Base-by-base conservation (phyloP, 371 early-diverging fungal genomes). In the Phascolomyces articulosus region DNA sequence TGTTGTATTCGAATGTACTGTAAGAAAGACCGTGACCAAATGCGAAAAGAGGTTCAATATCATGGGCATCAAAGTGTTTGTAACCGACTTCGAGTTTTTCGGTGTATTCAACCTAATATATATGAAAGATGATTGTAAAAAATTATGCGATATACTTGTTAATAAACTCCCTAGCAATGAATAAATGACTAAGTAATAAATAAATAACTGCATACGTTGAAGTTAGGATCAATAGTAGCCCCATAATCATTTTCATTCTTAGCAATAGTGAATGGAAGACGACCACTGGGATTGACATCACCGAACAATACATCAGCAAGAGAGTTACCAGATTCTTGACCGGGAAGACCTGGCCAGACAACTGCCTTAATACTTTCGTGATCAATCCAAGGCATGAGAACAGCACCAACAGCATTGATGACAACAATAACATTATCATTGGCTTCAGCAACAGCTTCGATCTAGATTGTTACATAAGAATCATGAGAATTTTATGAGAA, bases 291-390 rank as follows among this genome's bases (percentile, higher is more conserved):
- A 61, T 87, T 88, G 40, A 84, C 73, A 57, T 78, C 76, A 38
- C 89, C 90, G 69, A 87, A 88, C 1, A 90, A 67, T 8, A 90
- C 72, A 63, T 86, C 86, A 4, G 86, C 84, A 26, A 90, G 67
- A 23, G 87, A 70, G 53, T 86, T 85, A 31, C 90, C 90, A 21
- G 85, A 69, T 62, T 88, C 90, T 76, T 89, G 86, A 40, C 82
- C 83, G 16, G 85, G 82, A 34, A 75, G 60, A 27, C 71, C 67
- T 15, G 82, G 75, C 58, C 71, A 74, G 0, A 85, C 63, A 20
- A 85, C 66, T 21, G 82, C 78, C 27, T 67, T 75, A 61, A 73
- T 65, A 44, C 75, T 82, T 26, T 83, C 82, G 64, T 82, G 72
- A 62, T 77, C 61, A 61, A 78, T 57, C 82, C 82, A 85, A 0